Base-by-base conservation (phyloP, 805 yeast genomes). In the Hanseniaspora hatyaiensis region DNA sequence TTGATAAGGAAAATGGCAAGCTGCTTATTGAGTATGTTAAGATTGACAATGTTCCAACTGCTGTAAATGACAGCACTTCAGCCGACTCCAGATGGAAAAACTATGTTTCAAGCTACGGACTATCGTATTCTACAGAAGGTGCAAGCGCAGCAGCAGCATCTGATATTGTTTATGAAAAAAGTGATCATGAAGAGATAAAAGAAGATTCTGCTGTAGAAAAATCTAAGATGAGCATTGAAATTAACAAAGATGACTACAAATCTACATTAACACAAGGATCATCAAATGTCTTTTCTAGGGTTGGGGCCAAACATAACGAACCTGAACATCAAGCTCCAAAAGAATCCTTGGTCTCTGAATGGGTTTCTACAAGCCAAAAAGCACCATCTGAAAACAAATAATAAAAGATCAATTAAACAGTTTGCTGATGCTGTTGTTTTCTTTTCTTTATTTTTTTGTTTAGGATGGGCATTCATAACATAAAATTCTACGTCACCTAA, bases 71-170 rank as follows among this genome's bases (percentile, higher is more conserved):
- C 55, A 73, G 78, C 19, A 13, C 4, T 8, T 22, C 16, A 3
- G 75, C 78, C 3, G 89, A 83, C 55, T 94, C 85, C 53, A 76
- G 75, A 57, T 92, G 95, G 82, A 88, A 86, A 60, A 89, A 92
- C 66, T 92, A 92, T 60, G 73, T 92, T 43, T 89, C 97, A 0
- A 83, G 94, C 36, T 92, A 82, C 62, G 75, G 88, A 36, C 82
- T 92, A 83, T 82, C 95, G 3, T 94, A 86, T 57, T 97, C 98
- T 32, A 92, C 99, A 2, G 99, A 92, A 63, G 97, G 97, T 26
- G 82, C 92, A 15, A 65, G 61, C 42, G 49, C 55, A 3, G 63
- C 68, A 5, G 60, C 59, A 37, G 76, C 73, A 55, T 74, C 72
- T 12, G 78, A 73, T 55, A 59, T 71, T 8, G 72, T 76, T 1